phyloP scores from a whole-genome alignment of 2,329 filamentous ascomycete species.

The Ustulina deusta region DNA sequence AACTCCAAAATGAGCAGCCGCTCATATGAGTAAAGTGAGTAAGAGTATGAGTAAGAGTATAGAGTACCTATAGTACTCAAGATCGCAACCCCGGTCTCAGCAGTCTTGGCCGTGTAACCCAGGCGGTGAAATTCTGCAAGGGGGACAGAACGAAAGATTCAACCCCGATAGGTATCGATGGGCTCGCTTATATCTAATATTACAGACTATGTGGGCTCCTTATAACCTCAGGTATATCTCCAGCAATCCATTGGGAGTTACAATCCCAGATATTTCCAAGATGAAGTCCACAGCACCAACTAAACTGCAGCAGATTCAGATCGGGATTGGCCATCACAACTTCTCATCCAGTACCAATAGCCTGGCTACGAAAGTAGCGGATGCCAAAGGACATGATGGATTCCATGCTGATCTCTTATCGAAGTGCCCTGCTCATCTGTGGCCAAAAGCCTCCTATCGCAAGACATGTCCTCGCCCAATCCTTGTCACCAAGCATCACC shows the following conservation, averaged over 20 bases:
- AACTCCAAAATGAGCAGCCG: too few relatives aligned
- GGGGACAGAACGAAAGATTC: too few relatives aligned
- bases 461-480: slow-evolving; percentile 52
- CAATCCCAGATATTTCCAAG: background rate
- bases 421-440: slow-evolving; percentile 41
- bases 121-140: too few relatives aligned
- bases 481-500: slow-evolving; percentile 50
- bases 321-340: background rate
- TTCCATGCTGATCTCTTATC: slow-evolving; percentile 23
- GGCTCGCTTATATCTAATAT: too few relatives aligned
- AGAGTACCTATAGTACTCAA: too few relatives aligned
- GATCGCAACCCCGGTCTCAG: too few relatives aligned
- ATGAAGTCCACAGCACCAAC: slow-evolving; percentile 15
- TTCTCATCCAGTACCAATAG: background rate
- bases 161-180: too few relatives aligned
- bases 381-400: slow-evolving; percentile 10
- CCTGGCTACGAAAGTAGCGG: background rate
- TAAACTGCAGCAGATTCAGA: slow-evolving; percentile 23
- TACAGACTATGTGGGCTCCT: background rate
- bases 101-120: too few relatives aligned
- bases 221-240: background rate
- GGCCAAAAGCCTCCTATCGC: slow-evolving; percentile 49
- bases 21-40: too few relatives aligned
- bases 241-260: background rate
- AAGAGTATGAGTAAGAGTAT: too few relatives aligned